Evolutionary conservation across 2,329 filamentous ascomycete species (phyloP), one percentile per base, ranked within the genome.

Genomic region (Aureobasidium sp.): DNA sequence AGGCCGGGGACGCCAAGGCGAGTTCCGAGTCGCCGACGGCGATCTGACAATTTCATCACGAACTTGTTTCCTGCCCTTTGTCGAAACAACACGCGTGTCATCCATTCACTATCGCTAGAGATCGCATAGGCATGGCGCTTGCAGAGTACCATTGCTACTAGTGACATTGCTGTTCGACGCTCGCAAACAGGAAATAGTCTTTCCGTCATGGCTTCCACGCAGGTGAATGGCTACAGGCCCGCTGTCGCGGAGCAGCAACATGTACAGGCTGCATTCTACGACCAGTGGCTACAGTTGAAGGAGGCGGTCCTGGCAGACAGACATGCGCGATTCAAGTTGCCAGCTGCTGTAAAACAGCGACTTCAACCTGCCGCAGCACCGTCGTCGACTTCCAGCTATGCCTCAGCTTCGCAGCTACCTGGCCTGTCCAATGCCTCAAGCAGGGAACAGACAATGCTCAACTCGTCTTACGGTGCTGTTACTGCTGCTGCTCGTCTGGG

Each of bases 251-350:
- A 58, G 29, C 44, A 58, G 29, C 44, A 52, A 29, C 27, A 63
- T 44, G 55, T 39, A 65, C 78, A 80, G 64, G 80, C 70, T 67
- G 72, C 74, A 66, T 76, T 80, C 64, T 94, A 91, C 78, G 84
- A 88, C 71, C 90, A 87, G 77, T 89, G 97, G 70, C 74, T 96
- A 71, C 84, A 81, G 68, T 86, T 97, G 75, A 87, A 87, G 75
- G 89, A 96, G 78, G 82, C 86, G 68, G 83, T 97, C 68, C 80
- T 94, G 72, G 84, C 89, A 73, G 91, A 92, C 71, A 85, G 82
- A 68, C 88, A 92, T 71, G 81, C 83, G 66, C 80, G 79, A 69
- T 78, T 86, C 71, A 84, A 80, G 70, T 78, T 86, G 65, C 80
- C 83, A 67, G 73, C 79, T 67, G 77, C 81, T 73, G 79, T 82